Conservation (phyloP, 306 rosid genomes). For the Luffa aegyptiaca region DNA sequence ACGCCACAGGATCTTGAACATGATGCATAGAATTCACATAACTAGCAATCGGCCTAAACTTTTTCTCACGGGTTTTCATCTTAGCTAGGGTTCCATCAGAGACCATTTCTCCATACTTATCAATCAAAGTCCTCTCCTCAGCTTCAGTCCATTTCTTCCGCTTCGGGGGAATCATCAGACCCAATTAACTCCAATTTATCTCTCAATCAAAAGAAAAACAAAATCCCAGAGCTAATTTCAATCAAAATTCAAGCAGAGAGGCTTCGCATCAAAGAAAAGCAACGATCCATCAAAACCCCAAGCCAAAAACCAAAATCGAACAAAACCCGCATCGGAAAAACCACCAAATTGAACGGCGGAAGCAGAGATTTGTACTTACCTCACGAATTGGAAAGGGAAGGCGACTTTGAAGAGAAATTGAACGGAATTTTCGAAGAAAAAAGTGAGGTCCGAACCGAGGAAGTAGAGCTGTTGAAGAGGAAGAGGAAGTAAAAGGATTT, state of each 20-base stretch:
- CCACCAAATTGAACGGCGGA: slow-evolving; percentile 1
- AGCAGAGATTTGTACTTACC: slow-evolving; percentile 10
- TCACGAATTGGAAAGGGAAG: not conserved
- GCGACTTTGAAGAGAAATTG: not conserved
- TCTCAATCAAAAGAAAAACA: not conserved
- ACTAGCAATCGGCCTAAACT: slow-evolving; percentile 80
- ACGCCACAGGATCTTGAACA: slow-evolving; percentile 53
- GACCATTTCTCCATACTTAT: slow-evolving; percentile 78
- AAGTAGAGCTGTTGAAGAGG: slow-evolving; percentile 1
- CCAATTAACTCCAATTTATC: slow-evolving; percentile 2
- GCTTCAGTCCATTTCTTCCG: slow-evolving; percentile 98
- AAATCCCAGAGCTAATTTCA: slow-evolving; percentile 18
- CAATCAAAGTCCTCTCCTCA: slow-evolving; percentile 87
- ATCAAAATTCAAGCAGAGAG: slow-evolving; percentile 6
- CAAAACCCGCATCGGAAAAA: slow-evolving; percentile 24
- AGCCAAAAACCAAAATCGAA: slow-evolving; percentile 6
- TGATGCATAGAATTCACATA: slow-evolving; percentile 73
- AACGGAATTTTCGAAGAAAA: not conserved
- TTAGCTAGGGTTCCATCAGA: slow-evolving; percentile 68
- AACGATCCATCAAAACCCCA: slow-evolving; percentile 10
- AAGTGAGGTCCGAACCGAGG: not conserved
- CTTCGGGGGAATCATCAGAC: slow-evolving; percentile 60
- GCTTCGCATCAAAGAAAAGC: slow-evolving; percentile 23
- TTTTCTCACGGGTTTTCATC: slow-evolving; percentile 92
- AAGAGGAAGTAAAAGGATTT: not conserved